phyloP scores from a whole-genome alignment of 2,329 filamentous ascomycete species.

The Pseudogymnoascus sp. region DNA sequence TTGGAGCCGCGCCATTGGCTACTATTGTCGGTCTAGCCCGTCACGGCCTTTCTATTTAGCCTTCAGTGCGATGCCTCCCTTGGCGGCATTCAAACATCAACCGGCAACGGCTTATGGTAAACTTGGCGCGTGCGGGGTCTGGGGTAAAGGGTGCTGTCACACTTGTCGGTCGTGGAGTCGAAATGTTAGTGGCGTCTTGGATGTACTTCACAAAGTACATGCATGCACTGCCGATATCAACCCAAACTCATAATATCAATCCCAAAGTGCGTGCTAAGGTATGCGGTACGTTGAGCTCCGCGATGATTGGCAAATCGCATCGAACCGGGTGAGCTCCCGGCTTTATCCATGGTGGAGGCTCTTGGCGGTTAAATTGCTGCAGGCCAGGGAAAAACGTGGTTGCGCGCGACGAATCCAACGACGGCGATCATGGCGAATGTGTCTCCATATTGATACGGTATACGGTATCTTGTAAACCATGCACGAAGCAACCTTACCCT shows the following conservation, averaged over 20 bases:
- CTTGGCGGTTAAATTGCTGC: conserved; percentile 3
- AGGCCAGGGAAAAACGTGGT: neutral
- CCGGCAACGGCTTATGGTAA: neutral
- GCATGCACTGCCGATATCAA: neutral
- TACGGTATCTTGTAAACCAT: conserved; percentile 1
- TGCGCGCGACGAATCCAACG: neutral
- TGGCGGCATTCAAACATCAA: neutral
- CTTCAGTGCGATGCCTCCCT: neutral
- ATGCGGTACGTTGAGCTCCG: neutral
- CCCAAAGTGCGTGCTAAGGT: neutral
- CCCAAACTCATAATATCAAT: neutral
- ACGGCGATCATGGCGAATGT: neutral
- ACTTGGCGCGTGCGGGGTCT: conserved; percentile 5
- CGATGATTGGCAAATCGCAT: conserved; percentile 2
- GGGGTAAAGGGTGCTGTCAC: neutral
- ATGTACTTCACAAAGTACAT: neutral
- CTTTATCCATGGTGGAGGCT: conserved; percentile 7
- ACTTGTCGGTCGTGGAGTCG: neutral
- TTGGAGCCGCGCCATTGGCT: conserved; percentile 1
- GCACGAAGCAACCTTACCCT: neutral
- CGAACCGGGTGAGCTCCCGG: conserved; percentile 1
- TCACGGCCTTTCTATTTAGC: neutral
- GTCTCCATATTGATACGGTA: conserved; percentile 1
- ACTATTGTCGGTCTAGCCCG: neutral
- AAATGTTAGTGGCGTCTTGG: neutral